phyloP scores from a whole-genome alignment of 2,329 filamentous ascomycete species.

The Albophoma yamanashiensis region DNA sequence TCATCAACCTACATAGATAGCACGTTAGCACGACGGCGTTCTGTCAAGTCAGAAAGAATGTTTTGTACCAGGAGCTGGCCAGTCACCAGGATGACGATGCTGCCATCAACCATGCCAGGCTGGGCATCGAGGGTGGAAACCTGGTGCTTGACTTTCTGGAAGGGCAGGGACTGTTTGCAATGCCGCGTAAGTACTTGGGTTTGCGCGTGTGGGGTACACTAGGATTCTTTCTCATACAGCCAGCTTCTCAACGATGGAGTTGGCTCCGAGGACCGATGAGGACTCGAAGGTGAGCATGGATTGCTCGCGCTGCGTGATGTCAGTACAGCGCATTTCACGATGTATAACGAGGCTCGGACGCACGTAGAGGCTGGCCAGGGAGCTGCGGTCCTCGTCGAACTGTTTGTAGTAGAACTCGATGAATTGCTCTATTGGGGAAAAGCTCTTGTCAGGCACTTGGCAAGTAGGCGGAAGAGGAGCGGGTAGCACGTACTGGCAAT shows the following conservation, averaged over 20 bases:
- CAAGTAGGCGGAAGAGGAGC: constrained; percentile 1
- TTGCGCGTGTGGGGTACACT: background rate
- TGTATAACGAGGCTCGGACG: constrained; percentile 17
- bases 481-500: constrained; percentile 32
- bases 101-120: constrained; percentile 52
- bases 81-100: constrained; percentile 80
- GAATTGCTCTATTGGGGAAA: constrained; percentile 60
- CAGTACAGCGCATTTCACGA: constrained; percentile 1
- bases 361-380: constrained; percentile 71
- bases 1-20: constrained; percentile 61
- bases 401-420: constrained; percentile 82
- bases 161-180: constrained; percentile 57
- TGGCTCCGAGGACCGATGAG: constrained; percentile 50
- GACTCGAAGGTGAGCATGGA: constrained; percentile 96
- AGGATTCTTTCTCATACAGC: constrained; percentile 38
- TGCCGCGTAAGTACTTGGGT: background rate
- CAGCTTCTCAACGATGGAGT: constrained; percentile 70
- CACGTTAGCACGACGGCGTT: constrained; percentile 1
- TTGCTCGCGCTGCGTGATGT: constrained; percentile 51
- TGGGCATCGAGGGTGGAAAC: constrained; percentile 74
- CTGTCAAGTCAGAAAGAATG: background rate
- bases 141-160: constrained; percentile 70
- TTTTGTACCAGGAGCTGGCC: constrained; percentile 67
- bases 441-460: background rate
- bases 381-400: constrained; percentile 63